Evolutionary conservation across 1,284 basidiomycete genomes (phyloP).

Genomic region (Leccinum fuscescens): DNA sequence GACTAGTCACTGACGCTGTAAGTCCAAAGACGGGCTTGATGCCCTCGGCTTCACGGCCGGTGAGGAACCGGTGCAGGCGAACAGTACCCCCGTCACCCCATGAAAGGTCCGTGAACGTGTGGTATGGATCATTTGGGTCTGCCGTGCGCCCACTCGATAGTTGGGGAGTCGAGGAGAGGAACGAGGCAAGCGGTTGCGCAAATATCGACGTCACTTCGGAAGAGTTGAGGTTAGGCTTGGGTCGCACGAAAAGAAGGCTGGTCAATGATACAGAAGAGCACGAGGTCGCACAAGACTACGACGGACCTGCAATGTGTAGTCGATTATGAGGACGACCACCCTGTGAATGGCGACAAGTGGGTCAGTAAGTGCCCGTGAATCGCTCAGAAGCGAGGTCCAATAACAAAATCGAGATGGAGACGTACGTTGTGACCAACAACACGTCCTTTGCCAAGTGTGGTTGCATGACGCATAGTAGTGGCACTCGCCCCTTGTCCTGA

Average conservation of each 20-base stretch:
- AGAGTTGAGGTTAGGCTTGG: conserved; percentile 73
- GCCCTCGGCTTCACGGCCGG: conserved; percentile 76
- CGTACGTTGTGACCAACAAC: conserved; percentile 79
- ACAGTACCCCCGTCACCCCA: conserved; percentile 38
- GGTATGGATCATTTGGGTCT: conserved; percentile 44
- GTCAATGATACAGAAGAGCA: neutral
- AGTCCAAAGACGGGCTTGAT: conserved; percentile 82
- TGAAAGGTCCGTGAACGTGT: conserved; percentile 58
- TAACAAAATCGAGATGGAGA: conserved; percentile 8
- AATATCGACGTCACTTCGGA: conserved; percentile 79
- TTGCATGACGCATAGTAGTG: conserved; percentile 71
- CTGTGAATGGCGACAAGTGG: conserved; percentile 37
- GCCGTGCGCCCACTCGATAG: conserved; percentile 47
- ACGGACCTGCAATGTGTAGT: conserved; percentile 62
- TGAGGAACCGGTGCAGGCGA: conserved; percentile 75
- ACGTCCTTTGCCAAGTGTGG: conserved; percentile 72
- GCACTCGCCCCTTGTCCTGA: conserved; percentile 62
- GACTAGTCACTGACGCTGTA: conserved; percentile 62
- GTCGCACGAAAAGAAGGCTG: neutral
- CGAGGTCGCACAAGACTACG: neutral
- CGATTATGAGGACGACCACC: conserved; percentile 78
- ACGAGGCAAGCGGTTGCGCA: conserved; percentile 75
- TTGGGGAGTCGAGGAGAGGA: conserved; percentile 64
- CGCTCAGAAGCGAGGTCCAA: neutral
- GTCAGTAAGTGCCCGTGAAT: neutral